phyloP scores from a whole-genome alignment of 2,329 filamentous ascomycete genomes.

The Neonectria ditissima region DNA sequence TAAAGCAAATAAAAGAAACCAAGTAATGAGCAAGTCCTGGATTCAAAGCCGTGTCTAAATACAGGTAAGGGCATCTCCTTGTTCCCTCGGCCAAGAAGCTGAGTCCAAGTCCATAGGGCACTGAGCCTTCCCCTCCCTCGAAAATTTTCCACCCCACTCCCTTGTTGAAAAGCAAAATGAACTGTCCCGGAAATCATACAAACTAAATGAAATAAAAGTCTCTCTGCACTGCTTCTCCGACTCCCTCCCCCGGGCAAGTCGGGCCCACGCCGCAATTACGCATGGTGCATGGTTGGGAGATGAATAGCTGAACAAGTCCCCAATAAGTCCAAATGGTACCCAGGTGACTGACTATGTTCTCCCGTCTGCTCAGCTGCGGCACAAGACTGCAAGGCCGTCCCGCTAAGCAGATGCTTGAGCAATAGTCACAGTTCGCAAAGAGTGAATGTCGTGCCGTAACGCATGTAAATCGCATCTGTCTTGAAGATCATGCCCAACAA shows the following conservation, averaged over 20 bases:
- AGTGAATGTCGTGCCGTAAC: slow-evolving; percentile 18
- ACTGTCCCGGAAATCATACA: slow-evolving; percentile 45
- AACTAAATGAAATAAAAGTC: slow-evolving; percentile 31
- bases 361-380: background rate
- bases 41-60: slow-evolving; percentile 43
- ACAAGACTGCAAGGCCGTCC: slow-evolving; percentile 6
- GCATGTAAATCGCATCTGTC: slow-evolving; percentile 29
- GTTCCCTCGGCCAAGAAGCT: slow-evolving; percentile 36
- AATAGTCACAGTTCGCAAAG: slow-evolving; percentile 11
- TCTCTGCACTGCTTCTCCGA: background rate
- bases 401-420: slow-evolving; percentile 1
- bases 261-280: background rate
- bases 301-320: background rate
- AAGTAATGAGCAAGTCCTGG: slow-evolving; percentile 31
- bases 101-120: slow-evolving; percentile 18
- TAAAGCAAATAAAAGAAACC: background rate
- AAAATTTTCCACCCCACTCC: slow-evolving; percentile 31
- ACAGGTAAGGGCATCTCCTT: slow-evolving; percentile 35
- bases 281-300: background rate
- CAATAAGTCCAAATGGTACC: slow-evolving; percentile 9
- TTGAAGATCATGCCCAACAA: slow-evolving; percentile 32
- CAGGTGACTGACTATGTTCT: background rate
- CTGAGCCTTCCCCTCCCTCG: slow-evolving; percentile 27
- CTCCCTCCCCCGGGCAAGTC: background rate
- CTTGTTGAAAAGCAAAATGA: slow-evolving; percentile 38